These are phyloP conservation scores for Pseudohalonectria lignicola DNA, from an alignment of 2,329 filamentous ascomycete genomes.

Conservation along the genomic window DNA sequence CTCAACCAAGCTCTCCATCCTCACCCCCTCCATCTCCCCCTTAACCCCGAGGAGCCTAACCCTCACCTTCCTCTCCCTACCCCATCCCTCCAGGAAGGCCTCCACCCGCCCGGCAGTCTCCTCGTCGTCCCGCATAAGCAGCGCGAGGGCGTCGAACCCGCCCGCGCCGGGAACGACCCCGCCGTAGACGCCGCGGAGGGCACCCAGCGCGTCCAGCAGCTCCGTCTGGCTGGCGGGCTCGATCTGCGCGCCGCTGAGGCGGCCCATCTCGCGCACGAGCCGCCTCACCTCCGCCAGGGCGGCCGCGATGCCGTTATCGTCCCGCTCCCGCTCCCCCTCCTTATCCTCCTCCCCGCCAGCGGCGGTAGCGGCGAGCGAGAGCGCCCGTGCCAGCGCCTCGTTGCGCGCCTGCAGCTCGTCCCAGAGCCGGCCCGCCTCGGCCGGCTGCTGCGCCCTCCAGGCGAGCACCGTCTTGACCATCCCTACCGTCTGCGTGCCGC, in stretches of 20 bases:
- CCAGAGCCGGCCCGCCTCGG: slow-evolving; percentile 63
- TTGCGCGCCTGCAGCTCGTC: slow-evolving; percentile 63
- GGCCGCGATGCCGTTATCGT: slow-evolving; percentile 29
- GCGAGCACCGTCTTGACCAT: slow-evolving; percentile 90
- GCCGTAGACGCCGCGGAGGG: slow-evolving; percentile 69
- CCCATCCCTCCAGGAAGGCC: slow-evolving; percentile 56
- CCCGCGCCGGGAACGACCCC: slow-evolving; percentile 92
- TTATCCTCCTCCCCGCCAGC: slow-evolving; percentile 28
- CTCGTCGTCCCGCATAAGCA: slow-evolving; percentile 66
- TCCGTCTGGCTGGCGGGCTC: slow-evolving; percentile 80
- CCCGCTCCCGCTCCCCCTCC: too few relatives aligned
- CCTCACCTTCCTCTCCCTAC: slow-evolving; percentile 41
- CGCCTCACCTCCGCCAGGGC: slow-evolving; percentile 41
- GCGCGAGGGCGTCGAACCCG: slow-evolving; percentile 79
- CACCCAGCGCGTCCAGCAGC: slow-evolving; percentile 67
- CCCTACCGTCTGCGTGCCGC: slow-evolving; percentile 81
- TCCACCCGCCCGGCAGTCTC: slow-evolving; percentile 50
- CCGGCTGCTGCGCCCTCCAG: slow-evolving; percentile 60
- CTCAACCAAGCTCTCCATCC: slow-evolving; percentile 24
- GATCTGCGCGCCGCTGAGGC: slow-evolving; percentile 66
- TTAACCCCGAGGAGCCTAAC: slow-evolving; percentile 60
- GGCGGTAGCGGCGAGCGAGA: slow-evolving; percentile 21
- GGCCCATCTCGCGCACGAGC: slow-evolving; percentile 68
- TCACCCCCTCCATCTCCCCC: slow-evolving; percentile 61
- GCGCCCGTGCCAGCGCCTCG: slow-evolving; percentile 53